phyloP scores from a whole-genome alignment of 257 asterid species.

The Ballota nigra region DNA sequence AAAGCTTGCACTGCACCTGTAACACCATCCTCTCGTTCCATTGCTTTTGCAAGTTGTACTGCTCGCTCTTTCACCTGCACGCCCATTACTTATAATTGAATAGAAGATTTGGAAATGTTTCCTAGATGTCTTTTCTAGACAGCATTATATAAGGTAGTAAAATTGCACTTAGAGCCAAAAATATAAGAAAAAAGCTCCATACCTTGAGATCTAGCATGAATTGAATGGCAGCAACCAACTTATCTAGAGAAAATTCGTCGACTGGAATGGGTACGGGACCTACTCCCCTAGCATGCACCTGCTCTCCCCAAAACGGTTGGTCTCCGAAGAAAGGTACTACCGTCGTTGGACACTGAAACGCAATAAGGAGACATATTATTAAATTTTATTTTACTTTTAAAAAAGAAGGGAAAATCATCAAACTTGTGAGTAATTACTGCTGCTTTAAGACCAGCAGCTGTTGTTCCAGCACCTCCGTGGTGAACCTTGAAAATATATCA shows the following conservation, averaged over 20 bases:
- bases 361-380: neutral
- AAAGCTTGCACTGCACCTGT: slow-evolving; percentile 81
- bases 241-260: slow-evolving; percentile 72
- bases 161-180: neutral
- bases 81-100: neutral
- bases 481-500: slow-evolving; percentile 55
- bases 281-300: slow-evolving; percentile 78
- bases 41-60: slow-evolving; percentile 66
- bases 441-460: slow-evolving; percentile 95
- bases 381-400: no score
- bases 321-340: slow-evolving; percentile 95
- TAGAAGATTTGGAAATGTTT: neutral
- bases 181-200: neutral
- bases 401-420: neutral
- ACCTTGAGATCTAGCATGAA: slow-evolving; percentile 81
- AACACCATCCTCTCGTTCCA: slow-evolving; percentile 91
- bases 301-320: slow-evolving; percentile 92
- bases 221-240: slow-evolving; percentile 70
- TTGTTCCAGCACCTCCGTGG: slow-evolving; percentile 98
- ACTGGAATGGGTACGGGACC: slow-evolving; percentile 92
- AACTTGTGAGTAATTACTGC: slow-evolving; percentile 44
- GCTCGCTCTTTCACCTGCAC: slow-evolving; percentile 71
- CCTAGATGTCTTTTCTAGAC: neutral
- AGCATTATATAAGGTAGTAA: neutral
- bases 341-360: slow-evolving; percentile 77